Base-by-base conservation (phyloP, 495 filamentous ascomycete genomes). In the Beverwykella pulmonaria region DNA sequence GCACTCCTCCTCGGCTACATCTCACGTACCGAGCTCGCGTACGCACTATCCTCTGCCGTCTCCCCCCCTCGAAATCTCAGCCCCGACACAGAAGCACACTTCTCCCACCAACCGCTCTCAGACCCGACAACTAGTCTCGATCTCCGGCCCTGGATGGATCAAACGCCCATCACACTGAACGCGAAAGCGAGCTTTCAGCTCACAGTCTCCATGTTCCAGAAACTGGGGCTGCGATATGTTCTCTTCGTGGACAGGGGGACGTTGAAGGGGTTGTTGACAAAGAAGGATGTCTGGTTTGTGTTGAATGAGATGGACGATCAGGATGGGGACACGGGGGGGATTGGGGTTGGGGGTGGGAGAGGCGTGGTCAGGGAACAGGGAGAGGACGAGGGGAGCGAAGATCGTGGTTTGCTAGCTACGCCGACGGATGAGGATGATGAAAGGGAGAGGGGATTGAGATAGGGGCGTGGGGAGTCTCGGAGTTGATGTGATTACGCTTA, bases 271-370 rank as follows among this genome's bases (percentile, higher is more conserved):
- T 73, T 98, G 50, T 77, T 98, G 69, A 98, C 95, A 22, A 98
- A 98, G 82, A 98, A 98, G 80, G 94, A 98, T 78, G 87, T 96
- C n/a, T 97, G 92, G 90, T 92, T 90, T 71, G 86, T 96, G 20
- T 79, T 98, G 12, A 92, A 96, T 74, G 90, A 89, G 22, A 86
- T 87, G 17, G 89, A 92, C 69, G 88, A 87, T 49, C 41, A 52
- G 30, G 61, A 65, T 48, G 55, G 48, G 25, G 66, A 63, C 23
- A 47, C 23, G 22, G 56, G 23, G 46, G 50, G 49, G n/a, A 39
- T 26, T 10, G 52, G 22, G 20, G 53, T 47, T 8, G 65, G 58
- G 12, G 26, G 49, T 12, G 67, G 61, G 20, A 61, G 67, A n/a
- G 61, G 60, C 1, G 50, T 44, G 22, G 22, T 64, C 34, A 65